phyloP scores from a whole-genome alignment of 306 rosid genomes.

The Prunus dulcis region DNA sequence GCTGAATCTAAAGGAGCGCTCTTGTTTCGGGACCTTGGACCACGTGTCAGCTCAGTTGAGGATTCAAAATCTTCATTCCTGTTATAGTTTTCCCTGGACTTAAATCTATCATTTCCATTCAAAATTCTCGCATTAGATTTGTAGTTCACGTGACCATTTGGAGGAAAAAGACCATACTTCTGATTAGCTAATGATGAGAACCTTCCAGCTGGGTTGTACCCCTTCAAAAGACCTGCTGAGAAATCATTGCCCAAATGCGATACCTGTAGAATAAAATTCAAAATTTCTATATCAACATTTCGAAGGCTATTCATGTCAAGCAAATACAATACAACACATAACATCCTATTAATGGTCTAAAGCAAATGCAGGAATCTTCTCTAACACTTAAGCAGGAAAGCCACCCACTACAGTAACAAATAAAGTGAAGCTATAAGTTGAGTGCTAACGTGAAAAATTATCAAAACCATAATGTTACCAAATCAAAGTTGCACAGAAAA shows the following conservation, averaged over 20 bases:
- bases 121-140: slow-evolving; percentile 33
- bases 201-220: slow-evolving; percentile 38
- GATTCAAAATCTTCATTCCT: slow-evolving; percentile 45
- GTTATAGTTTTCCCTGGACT: slow-evolving; percentile 32
- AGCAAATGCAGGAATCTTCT: background rate
- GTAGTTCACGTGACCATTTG: slow-evolving; percentile 23
- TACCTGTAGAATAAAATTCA: slow-evolving; percentile 36
- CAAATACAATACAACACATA: background rate
- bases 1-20: slow-evolving; percentile 32
- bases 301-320: background rate
- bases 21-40: slow-evolving; percentile 57
- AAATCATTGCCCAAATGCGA: slow-evolving; percentile 46
- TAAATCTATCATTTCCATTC: slow-evolving; percentile 37
- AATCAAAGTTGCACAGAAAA: background rate
- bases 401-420: background rate
- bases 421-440: background rate
- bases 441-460: background rate
- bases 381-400: background rate
- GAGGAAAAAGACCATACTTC: slow-evolving; percentile 29
- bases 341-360: too few species aligned
- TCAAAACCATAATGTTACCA: background rate
- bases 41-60: slow-evolving; percentile 51
- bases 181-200: slow-evolving; percentile 36
- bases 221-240: slow-evolving; percentile 36
- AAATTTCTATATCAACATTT: slow-evolving; percentile 5